These are phyloP conservation scores for Boletus rufocinnamomeus DNA, from an alignment of 768 basidiomycete genomes.

Conservation along the genomic window DNA sequence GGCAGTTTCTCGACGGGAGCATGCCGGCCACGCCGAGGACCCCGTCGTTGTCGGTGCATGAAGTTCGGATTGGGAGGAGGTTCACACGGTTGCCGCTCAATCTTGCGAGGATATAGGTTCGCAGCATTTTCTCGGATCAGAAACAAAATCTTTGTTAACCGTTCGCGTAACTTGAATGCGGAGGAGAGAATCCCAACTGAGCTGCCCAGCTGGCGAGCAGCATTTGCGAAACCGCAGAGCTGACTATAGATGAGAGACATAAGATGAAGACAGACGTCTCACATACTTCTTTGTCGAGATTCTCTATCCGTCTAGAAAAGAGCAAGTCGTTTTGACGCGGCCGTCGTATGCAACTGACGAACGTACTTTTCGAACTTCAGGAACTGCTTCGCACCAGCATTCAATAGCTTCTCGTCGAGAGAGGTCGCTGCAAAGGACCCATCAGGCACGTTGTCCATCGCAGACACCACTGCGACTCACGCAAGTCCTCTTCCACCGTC, in stretches of 20 bases:
- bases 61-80: slow-evolving; percentile 40
- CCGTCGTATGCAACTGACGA: not conserved
- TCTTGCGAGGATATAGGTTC: slow-evolving; percentile 53
- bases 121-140: slow-evolving; percentile 60
- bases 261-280: not conserved
- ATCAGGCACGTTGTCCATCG: slow-evolving; percentile 8
- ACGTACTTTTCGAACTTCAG: slow-evolving; percentile 48
- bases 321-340: slow-evolving; percentile 9
- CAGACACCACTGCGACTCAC: slow-evolving; percentile 21
- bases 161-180: slow-evolving; percentile 51
- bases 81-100: slow-evolving; percentile 42
- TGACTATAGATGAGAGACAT: slow-evolving; percentile 24
- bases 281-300: slow-evolving; percentile 49
- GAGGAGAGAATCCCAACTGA: slow-evolving; percentile 60
- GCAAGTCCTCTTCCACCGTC: slow-evolving; percentile 47
- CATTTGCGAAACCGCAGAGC: slow-evolving; percentile 56
- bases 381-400: slow-evolving; percentile 52
- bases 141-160: slow-evolving; percentile 50
- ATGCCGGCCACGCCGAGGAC: slow-evolving; percentile 35
- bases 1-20: slow-evolving; percentile 40
- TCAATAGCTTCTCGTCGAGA: slow-evolving; percentile 52
- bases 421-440: slow-evolving; percentile 37
- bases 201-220: slow-evolving; percentile 55
- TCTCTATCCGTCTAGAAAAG: slow-evolving; percentile 43
- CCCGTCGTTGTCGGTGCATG: slow-evolving; percentile 34